Conservation (phyloP, 2,329 filamentous ascomycete genomes). For the Rutstroemia sp. region DNA sequence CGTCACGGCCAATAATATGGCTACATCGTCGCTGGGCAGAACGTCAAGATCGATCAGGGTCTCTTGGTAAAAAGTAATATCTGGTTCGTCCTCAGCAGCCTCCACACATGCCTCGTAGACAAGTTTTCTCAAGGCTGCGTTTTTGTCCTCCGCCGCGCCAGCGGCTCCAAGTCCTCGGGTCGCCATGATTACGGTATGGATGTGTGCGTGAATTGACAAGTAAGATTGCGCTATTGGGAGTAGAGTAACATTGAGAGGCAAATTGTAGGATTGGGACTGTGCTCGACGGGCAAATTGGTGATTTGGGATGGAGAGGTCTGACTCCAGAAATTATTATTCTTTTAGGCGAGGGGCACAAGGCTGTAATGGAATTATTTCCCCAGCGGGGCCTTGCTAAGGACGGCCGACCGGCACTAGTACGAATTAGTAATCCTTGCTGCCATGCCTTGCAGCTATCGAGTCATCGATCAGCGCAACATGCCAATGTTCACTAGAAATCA, state of each 20-base stretch:
- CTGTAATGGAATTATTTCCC: background rate
- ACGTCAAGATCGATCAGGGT: constrained; percentile 51
- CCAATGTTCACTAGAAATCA: too few species aligned
- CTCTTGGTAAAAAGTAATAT: constrained; percentile 45
- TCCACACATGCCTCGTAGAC: constrained; percentile 25
- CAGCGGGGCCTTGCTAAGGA: too few species aligned
- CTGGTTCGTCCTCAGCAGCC: constrained; percentile 16
- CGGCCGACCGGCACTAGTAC: too few species aligned
- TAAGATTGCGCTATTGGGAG: constrained; percentile 14
- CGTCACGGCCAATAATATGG: constrained; percentile 47
- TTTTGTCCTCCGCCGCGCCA: constrained; percentile 9
- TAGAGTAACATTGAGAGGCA: constrained; percentile 17
- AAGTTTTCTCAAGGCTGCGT: constrained; percentile 20
- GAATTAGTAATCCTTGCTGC: too few species aligned
- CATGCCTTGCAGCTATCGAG: too few species aligned
- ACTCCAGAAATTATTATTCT: constrained; percentile 2
- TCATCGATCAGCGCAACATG: too few species aligned
- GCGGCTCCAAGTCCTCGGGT: background rate
- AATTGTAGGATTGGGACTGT: background rate
- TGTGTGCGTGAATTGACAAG: constrained; percentile 5
- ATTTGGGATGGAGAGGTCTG: background rate
- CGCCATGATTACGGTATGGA: background rate
- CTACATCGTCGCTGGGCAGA: constrained; percentile 48
- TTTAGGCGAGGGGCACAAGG: constrained; percentile 9
- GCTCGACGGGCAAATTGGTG: background rate